Conservation (phyloP, 1,284 basidiomycete species). For the Psilocybe mexicana region DNA sequence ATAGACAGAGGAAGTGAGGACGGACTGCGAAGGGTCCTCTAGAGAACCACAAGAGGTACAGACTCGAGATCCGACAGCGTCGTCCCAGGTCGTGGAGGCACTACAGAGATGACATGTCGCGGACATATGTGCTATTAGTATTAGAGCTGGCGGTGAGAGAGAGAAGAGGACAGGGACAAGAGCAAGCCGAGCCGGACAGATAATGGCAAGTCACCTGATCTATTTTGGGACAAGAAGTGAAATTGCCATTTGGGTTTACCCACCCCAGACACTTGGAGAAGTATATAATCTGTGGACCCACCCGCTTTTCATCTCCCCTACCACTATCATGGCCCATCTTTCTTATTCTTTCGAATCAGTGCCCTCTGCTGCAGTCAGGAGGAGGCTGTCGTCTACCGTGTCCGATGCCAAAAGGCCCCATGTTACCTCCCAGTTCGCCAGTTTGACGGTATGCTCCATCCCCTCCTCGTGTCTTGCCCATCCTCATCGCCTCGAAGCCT, state of each 20-base stretch:
- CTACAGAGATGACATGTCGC: conserved; percentile 51
- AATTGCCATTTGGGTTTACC: conserved; percentile 22
- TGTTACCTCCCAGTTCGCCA: conserved; percentile 52
- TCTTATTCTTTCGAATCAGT: conserved; percentile 58
- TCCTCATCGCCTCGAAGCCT: conserved; percentile 45
- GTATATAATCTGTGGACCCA: conserved; percentile 33
- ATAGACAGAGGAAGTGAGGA: conserved; percentile 51
- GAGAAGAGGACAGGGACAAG: conserved; percentile 7
- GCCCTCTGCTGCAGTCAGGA: conserved; percentile 57
- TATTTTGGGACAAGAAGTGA: conserved; percentile 7
- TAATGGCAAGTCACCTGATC: neutral
- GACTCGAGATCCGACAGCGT: conserved; percentile 57
- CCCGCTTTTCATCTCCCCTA: conserved; percentile 31
- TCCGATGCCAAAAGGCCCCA: conserved; percentile 46
- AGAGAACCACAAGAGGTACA: conserved; percentile 70
- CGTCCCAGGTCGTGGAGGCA: conserved; percentile 51
- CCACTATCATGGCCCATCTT: conserved; percentile 35
- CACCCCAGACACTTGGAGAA: conserved; percentile 9
- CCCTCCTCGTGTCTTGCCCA: conserved; percentile 19
- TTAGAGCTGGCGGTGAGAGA: conserved; percentile 9
- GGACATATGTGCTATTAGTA: conserved; percentile 24
- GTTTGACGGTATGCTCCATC: conserved; percentile 57
- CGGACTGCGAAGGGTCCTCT: conserved; percentile 54
- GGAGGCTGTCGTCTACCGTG: conserved; percentile 67
- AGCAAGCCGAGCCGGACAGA: conserved; percentile 1